Evolutionary conservation across 1,284 basidiomycete species (phyloP).

Genomic region (Inonotus obliquus): DNA sequence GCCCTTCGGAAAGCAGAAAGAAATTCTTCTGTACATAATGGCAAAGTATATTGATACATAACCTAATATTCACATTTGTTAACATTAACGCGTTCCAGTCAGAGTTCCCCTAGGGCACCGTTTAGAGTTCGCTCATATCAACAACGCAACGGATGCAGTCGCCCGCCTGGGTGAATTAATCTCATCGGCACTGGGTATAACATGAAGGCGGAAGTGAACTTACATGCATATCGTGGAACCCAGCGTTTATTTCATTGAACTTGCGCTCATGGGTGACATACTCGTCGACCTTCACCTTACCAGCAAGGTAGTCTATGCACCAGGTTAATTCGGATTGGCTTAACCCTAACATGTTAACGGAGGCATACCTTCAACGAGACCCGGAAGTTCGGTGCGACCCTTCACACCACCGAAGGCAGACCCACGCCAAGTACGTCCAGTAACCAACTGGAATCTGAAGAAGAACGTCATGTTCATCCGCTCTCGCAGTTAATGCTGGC

Average conservation of each 20-base stretch:
- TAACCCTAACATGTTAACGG: background rate
- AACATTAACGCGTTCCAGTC: background rate
- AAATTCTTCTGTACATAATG: too few relatives aligned
- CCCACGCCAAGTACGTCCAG: constrained; percentile 95
- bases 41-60: background rate
- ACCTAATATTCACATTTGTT: background rate
- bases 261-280: constrained; percentile 81
- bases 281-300: constrained; percentile 80
- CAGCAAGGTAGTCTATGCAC: constrained; percentile 61
- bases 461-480: constrained; percentile 17
- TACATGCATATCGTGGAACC: constrained; percentile 95
- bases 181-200: background rate
- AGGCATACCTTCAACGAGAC: constrained; percentile 71
- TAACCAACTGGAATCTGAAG: constrained; percentile 77
- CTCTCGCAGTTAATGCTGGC: background rate
- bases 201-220: constrained; percentile 31
- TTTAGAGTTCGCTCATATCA: constrained; percentile 48
- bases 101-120: background rate
- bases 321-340: background rate
- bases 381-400: constrained; percentile 91
- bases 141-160: constrained; percentile 93
- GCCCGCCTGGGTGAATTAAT: constrained; percentile 50
- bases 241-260: constrained; percentile 80
- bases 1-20: background rate
- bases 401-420: constrained; percentile 97